Conservation (phyloP, 352 stramenopile genomes). For the Phytophthora fragariaefolia region DNA sequence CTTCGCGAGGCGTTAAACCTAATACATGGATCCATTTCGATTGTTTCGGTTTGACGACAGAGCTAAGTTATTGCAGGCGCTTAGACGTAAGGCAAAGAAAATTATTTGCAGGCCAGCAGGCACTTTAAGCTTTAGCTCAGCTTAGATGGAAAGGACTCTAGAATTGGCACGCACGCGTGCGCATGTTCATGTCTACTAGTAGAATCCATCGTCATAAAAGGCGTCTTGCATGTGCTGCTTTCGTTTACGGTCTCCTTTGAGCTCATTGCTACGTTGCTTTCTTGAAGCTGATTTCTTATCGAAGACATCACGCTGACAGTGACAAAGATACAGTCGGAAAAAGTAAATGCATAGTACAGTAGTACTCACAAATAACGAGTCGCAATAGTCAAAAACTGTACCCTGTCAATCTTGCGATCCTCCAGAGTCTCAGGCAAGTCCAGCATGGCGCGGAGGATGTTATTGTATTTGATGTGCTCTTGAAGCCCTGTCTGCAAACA, state of each 20-base stretch:
- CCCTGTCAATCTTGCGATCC: constrained; percentile 71
- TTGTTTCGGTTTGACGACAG: constrained; percentile 16
- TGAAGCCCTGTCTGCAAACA: constrained; percentile 77
- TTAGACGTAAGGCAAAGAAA: no score
- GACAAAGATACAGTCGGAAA: no score
- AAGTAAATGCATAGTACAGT: no score
- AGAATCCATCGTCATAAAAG: constrained; percentile 64
- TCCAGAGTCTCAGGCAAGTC: constrained; percentile 82
- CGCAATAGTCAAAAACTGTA: constrained; percentile 37
- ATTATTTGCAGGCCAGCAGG: no score
- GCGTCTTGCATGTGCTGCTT: constrained; percentile 84
- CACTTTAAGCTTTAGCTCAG: no score
- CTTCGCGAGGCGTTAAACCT: constrained; percentile 21
- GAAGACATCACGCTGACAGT: constrained; percentile 70
- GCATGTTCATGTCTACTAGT: constrained; percentile 22
- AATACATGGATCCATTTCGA: constrained; percentile 42
- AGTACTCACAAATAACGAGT: no score
- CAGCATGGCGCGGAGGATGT: constrained; percentile 74
- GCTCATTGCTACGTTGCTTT: constrained; percentile 84
- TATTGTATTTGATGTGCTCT: constrained; percentile 91
- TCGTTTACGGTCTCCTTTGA: constrained; percentile 77
- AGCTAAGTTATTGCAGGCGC: no score
- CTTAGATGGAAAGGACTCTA: no score
- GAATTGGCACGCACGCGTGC: not conserved
- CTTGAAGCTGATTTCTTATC: constrained; percentile 80